phyloP scores from a whole-genome alignment of 169 alveolate genomes.

The Eimeria nieschulzi region DNA sequence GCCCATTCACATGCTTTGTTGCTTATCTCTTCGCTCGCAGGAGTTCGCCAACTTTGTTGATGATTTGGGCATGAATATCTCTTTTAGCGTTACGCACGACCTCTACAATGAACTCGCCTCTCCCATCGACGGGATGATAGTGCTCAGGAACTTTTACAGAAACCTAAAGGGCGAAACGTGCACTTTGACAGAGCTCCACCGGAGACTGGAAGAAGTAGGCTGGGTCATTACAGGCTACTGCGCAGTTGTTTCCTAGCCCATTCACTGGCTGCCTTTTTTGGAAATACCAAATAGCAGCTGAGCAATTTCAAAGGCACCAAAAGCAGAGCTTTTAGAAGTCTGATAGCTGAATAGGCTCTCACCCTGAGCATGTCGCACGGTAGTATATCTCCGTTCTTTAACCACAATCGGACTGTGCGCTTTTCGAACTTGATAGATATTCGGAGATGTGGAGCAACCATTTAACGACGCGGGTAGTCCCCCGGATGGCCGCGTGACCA shows the following conservation, averaged over 20 bases:
- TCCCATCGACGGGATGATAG: slow-evolving; percentile 65
- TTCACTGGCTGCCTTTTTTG: too few species aligned
- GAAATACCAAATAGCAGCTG: too few species aligned
- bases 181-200: slow-evolving; percentile 60
- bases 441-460: slow-evolving; percentile 70
- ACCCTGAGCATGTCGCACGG: not conserved
- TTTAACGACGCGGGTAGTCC: slow-evolving; percentile 53
- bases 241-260: too few species aligned
- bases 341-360: too few species aligned
- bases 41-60: slow-evolving; percentile 76
- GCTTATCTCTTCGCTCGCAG: slow-evolving; percentile 7
- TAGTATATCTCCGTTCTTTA: too few species aligned
- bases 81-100: slow-evolving; percentile 63
- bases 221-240: too few species aligned
- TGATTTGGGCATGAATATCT: slow-evolving; percentile 72
- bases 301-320: too few species aligned
- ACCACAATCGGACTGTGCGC: not conserved
- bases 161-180: slow-evolving; percentile 72
- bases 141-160: slow-evolving; percentile 62
- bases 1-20: too few species aligned
- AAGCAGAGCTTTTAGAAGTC: too few species aligned
- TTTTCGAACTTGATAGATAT: slow-evolving; percentile 56
- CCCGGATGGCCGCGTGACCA: slow-evolving; percentile 68
- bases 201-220: slow-evolving; percentile 76
- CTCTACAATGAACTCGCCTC: slow-evolving; percentile 59